Evolutionary conservation across 352 stramenopile genomes (phyloP), one percentile per base, ranked within the genome.

Genomic region (Globisporangium cederbergense): DNA sequence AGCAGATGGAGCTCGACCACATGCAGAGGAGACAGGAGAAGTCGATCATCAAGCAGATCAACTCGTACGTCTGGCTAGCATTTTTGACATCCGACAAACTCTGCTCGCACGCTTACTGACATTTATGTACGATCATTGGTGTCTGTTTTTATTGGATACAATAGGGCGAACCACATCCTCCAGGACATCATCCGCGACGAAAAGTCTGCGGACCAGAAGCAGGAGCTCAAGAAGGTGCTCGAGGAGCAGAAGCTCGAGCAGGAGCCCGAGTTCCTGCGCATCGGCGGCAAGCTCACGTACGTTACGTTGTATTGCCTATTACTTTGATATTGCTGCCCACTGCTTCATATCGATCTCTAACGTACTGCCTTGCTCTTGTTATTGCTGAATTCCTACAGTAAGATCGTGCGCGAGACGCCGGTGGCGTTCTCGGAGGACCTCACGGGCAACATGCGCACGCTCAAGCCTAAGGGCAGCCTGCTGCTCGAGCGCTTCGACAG

Each of bases 41-140:
- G 67, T 60, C 77, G n/a, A 77, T 94, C 43, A 66, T 93, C 63
- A 93, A 93, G 73, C 87, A 95, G 64, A 95, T 95, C 66, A 95
- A 95, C 64, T 71, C 74, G 86, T 95, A 81, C 70, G 78, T 86
- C 14, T 3, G 1, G 16, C 9, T 11, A 42, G 3, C 22, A 7
- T 25, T 10, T 8, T 16, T 14, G 7, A 11, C 36, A 42, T 42
- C 36, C 36, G 36, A 42, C 36, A 42, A 4, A 5, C 54, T 0
- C 6, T 16, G 30, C 0, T n/a, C 2, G 11, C 7, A 8, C 32
- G 32, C 32, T 25, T 47, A 28, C 34, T 71, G 16, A 64, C 59
- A 42, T 10, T 66, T 28, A 28, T 28, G 25, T 28, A 28, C 25
- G 25, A 28, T 28, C 25, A 28, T 28, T 7, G 54, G 5, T 60